Evolutionary conservation across 2,329 filamentous ascomycete genomes (phyloP).

Genomic region (Ampelomyces quisqualis): DNA sequence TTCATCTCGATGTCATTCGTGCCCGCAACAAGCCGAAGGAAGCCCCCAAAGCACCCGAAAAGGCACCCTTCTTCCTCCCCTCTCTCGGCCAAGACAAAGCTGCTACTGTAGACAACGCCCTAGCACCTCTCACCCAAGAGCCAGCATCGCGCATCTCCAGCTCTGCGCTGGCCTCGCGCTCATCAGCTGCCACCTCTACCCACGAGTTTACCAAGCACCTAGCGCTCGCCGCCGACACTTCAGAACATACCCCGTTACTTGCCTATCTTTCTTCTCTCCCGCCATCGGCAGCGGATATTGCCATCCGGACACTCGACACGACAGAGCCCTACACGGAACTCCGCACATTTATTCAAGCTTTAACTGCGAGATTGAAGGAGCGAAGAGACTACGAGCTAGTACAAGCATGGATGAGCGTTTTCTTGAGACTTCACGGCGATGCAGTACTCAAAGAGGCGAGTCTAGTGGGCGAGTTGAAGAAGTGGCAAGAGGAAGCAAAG

Average conservation of each 20-base stretch:
- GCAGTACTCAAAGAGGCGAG: constrained; percentile 53
- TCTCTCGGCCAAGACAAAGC: constrained; percentile 53
- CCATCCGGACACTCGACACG: constrained; percentile 74
- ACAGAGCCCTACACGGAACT: constrained; percentile 65
- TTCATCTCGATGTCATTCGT: constrained; percentile 87
- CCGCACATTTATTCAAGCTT: constrained; percentile 73
- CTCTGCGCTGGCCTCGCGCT: constrained; percentile 35
- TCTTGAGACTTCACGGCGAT: constrained; percentile 75
- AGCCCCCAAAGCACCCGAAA: constrained; percentile 86
- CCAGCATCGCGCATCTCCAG: constrained; percentile 37
- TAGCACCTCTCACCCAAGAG: constrained; percentile 17
- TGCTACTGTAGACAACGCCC: constrained; percentile 15
- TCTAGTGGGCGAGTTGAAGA: constrained; percentile 60
- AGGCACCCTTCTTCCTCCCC: constrained; percentile 93
- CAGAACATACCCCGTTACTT: constrained; percentile 69
- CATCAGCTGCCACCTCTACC: constrained; percentile 32
- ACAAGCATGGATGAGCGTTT: constrained; percentile 97
- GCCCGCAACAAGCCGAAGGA: constrained; percentile 93
- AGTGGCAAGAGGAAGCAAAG: constrained; percentile 73
- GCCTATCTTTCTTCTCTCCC: constrained; percentile 76
- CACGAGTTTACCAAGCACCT: constrained; percentile 54
- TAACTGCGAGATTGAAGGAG: constrained; percentile 68
- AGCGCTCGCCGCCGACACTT: constrained; percentile 50
- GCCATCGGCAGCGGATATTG: constrained; percentile 84
- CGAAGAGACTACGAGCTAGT: constrained; percentile 88